Base-by-base conservation (phyloP, 1,139 yeast genomes). In the Arxiozyma slooffiae region DNA sequence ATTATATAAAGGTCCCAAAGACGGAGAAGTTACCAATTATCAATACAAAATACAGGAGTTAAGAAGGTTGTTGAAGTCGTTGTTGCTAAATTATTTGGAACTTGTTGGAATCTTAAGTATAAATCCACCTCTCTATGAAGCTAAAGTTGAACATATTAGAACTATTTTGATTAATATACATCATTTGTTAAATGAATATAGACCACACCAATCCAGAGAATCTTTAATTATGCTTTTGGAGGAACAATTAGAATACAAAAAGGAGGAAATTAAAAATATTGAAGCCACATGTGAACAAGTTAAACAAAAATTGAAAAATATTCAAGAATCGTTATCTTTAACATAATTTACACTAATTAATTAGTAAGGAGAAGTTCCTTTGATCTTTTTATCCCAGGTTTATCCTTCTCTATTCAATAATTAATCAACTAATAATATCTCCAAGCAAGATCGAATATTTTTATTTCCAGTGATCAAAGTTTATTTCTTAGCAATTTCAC, bases 141-240 rank as follows among this genome's bases (percentile, higher is more conserved):
- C 70, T 7, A 82, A 84, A 60, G 77, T 85, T 40, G 92, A 85
- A 57, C 80, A 85, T 58, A 76, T 88, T 48, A 77, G 89, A 51
- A 74, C 82, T 20, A 77, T 87, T n/a, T 69, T 88, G 51, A 82
- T 88, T 62, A 88, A 88, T 63, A 82, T 87, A 57, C 95, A 87
- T 63, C 96, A 88, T 64, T 69, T 88, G 50, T 69, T 88, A 53
- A 88, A 88, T 66, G 87, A 87, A 50, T 88, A 87, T 67, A 72
- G 96, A 52, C 96, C 96, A 0, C 96, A 88, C 65, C 96, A 88
- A 63, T 82, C 90, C 7, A 73, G 95, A 45, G 96, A 88, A 60
- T 81, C 88, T 53, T 74, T 88, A 57, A 82, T 85, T 46, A 73
- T 82, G 75, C 70, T 85, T 50, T 71, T 88, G 65, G 81, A 78